Evolutionary conservation across 306 rosid genomes (phyloP).

Genomic region (Dalbergia oliveri): DNA sequence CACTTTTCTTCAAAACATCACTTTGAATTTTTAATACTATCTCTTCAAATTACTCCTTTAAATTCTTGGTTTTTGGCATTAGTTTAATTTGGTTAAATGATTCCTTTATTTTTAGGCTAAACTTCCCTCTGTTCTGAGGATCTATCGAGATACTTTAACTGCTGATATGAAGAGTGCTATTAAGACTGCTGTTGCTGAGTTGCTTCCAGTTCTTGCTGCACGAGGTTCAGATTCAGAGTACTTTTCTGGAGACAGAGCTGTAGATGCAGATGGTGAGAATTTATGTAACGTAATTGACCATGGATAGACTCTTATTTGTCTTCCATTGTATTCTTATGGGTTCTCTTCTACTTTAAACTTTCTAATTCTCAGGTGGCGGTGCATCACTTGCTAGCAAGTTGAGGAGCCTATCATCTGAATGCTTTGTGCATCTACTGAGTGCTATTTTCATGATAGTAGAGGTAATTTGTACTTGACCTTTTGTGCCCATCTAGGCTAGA

Average conservation of each 20-base stretch:
- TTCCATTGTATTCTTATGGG: conserved; percentile 15
- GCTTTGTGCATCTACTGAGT: conserved; percentile 95
- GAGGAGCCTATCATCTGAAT: conserved; percentile 89
- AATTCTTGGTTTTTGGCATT: conserved; percentile 33
- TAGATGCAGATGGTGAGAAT: conserved; percentile 88
- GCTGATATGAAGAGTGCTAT: conserved; percentile 97
- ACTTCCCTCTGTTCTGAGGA: conserved; percentile 93
- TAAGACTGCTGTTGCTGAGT: conserved; percentile 92
- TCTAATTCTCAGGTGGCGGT: conserved; percentile 76
- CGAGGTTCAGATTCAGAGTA: conserved; percentile 83
- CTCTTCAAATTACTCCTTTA: conserved; percentile 25
- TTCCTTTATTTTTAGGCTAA: conserved; percentile 76
- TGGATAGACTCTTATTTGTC: conserved; percentile 33
- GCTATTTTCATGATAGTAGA: conserved; percentile 88
- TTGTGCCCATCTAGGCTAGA: conserved; percentile 23
- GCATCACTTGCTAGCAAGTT: conserved; percentile 99
- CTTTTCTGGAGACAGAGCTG: conserved; percentile 77
- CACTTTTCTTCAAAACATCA: conserved; percentile 15
- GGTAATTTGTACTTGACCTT: conserved; percentile 82
- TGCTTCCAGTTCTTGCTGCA: conserved; percentile 85
- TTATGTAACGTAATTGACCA: conserved; percentile 31
- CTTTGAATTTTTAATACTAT: neutral
- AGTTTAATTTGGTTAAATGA: conserved; percentile 33
- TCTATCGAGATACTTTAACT: conserved; percentile 92
- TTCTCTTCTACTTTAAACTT: conserved; percentile 42